These are phyloP conservation scores for Botryotinia globosa DNA, from an alignment of 2,329 filamentous ascomycete genomes.

Conservation along the genomic window DNA sequence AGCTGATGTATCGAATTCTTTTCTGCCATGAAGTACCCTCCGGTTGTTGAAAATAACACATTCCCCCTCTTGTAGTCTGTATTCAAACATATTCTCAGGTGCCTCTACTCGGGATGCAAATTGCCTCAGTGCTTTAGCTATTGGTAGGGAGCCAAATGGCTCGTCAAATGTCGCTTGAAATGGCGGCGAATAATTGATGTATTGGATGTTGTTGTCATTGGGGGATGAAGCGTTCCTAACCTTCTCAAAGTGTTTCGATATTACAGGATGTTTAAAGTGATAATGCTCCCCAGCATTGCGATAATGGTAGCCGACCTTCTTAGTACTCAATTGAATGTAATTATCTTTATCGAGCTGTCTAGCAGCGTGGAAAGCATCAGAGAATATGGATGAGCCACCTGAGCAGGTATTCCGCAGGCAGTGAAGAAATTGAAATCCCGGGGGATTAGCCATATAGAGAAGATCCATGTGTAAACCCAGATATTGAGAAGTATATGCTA, in stretches of 20 bases:
- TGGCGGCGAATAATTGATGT: conserved; percentile 71
- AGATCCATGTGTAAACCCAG: conserved; percentile 93
- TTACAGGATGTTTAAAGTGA: conserved; percentile 53
- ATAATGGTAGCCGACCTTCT: conserved; percentile 63
- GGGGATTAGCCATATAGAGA: conserved; percentile 77
- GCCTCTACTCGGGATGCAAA: conserved; percentile 36
- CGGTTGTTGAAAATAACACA: conserved; percentile 93
- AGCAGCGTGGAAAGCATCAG: conserved; percentile 67
- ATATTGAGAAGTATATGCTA: conserved; percentile 80
- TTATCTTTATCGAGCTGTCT: conserved; percentile 38
- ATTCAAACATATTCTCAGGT: conserved; percentile 60
- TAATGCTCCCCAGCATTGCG: conserved; percentile 63
- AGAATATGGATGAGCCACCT: conserved; percentile 85
- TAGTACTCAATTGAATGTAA: conserved; percentile 43
- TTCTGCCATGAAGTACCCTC: conserved; percentile 79
- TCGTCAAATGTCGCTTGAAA: conserved; percentile 60
- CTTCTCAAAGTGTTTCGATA: conserved; percentile 37
- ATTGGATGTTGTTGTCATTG: background rate
- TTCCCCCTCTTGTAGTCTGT: conserved; percentile 74
- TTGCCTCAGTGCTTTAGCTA: background rate
- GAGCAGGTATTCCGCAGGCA: conserved; percentile 76
- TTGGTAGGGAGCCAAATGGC: background rate
- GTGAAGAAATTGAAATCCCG: conserved; percentile 83
- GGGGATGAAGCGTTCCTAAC: background rate
- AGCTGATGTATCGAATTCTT: conserved; percentile 64